Conservation (phyloP, 2,329 filamentous ascomycete genomes). For the Fusarium cyanostomum region DNA sequence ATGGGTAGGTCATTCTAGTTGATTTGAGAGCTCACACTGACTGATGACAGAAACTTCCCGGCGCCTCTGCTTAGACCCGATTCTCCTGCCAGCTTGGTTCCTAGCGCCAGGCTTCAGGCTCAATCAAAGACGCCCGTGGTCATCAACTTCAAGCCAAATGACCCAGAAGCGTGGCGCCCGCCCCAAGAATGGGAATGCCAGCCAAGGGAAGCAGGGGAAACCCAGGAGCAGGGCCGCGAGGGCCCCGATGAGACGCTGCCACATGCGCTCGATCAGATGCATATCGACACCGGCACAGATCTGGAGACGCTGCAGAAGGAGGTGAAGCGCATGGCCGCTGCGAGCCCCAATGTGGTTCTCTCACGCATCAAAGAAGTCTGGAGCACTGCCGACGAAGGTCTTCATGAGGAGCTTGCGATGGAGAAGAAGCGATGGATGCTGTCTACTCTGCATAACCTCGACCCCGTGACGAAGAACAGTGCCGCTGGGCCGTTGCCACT, state of each 20-base stretch:
- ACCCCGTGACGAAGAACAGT: slow-evolving; percentile 42
- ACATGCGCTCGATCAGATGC: not conserved
- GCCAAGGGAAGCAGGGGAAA: slow-evolving; percentile 1
- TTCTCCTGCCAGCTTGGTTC: slow-evolving; percentile 20
- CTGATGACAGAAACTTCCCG: slow-evolving; percentile 12
- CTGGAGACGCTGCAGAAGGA: slow-evolving; percentile 21
- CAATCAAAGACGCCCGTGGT: slow-evolving; percentile 25
- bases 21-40: not conserved
- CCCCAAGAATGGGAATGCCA: slow-evolving; percentile 55
- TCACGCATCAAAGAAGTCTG: slow-evolving; percentile 59
- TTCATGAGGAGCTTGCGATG: slow-evolving; percentile 52
- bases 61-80: slow-evolving; percentile 28
- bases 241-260: not conserved
- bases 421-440: slow-evolving; percentile 70
- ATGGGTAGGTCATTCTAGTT: slow-evolving; percentile 5
- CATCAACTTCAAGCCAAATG: slow-evolving; percentile 45
- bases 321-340: slow-evolving; percentile 34
- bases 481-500: slow-evolving; percentile 10
- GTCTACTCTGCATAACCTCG: slow-evolving; percentile 61
- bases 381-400: slow-evolving; percentile 21
- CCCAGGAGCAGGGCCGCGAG: not conserved
- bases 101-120: slow-evolving; percentile 7
- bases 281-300: not conserved
- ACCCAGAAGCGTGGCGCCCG: slow-evolving; percentile 57
- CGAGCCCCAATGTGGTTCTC: slow-evolving; percentile 55